Base-by-base conservation (phyloP, 352 stramenopile species). In the Pythium rishiriense region DNA sequence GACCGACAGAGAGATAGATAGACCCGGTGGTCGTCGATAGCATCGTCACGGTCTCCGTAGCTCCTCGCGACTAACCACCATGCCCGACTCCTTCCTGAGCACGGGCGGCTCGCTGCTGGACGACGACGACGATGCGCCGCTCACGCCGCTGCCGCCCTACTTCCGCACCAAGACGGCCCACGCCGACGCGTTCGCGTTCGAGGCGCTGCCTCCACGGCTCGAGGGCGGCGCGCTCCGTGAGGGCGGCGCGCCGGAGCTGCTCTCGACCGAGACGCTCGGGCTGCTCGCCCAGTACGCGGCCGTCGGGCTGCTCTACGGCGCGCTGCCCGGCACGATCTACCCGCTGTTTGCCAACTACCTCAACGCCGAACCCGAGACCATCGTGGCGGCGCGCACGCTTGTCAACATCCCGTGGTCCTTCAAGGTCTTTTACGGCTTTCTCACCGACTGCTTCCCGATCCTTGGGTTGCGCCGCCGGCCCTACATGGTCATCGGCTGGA, bases 371-470 rank as follows among this genome's bases (percentile, higher is more conserved):
- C 52, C 51, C 25, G 58, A 58, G 26, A 59, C 69, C 33, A 48
- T 58, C 11, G 67, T 71, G 24, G 62, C 68, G 31, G 69, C 66
- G 46, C 55, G 56, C 26, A 67, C 60, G 28, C 56, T 77, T 15
- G 60, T 78, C 33, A 66, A 50, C 19, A 70, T 78, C 46, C 64
- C 67, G 29, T 78, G 72, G 72, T 73, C 68, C 37, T 76, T 75
- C 54, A 78, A 78, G 56, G 68, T 76, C 1, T 71, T 78, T 50
- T 74, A 74, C 50, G 68, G 69, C 22, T 61, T 79, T 33, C 42
- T 79, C 42, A 73, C 65, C 33, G 71, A 73, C 50, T 70, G 62
- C 50, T 64, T 73, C 46, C 55, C 58, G 37, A 74, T 78, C 24
- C 62, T 50, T 8, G 70, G 70, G 22, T 50, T 68, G 24, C 62